phyloP scores from a whole-genome alignment of 257 asterid genomes.

The Penstemon barbatus region DNA sequence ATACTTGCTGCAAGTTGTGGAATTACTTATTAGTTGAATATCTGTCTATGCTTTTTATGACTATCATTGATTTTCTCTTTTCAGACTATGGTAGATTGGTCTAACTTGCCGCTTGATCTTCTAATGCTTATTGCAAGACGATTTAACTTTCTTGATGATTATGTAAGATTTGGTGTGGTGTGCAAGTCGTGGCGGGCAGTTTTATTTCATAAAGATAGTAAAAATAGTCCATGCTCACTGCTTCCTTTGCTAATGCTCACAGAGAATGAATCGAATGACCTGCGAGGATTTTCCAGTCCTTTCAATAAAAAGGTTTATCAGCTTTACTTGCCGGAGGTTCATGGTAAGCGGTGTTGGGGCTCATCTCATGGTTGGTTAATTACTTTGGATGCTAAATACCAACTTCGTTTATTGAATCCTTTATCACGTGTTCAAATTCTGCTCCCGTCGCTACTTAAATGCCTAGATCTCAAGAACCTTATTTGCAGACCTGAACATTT shows the following conservation, averaged over 20 bases:
- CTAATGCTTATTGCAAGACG: constrained; percentile 28
- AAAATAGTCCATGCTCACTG: constrained; percentile 1
- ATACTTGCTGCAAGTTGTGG: no score
- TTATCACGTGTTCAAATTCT: constrained; percentile 23
- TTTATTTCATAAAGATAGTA: constrained; percentile 4
- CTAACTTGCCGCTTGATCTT: constrained; percentile 31
- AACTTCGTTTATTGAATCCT: constrained; percentile 30
- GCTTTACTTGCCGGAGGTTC: constrained; percentile 24
- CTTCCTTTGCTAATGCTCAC: constrained; percentile 36
- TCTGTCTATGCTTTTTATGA: no score
- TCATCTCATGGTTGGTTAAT: constrained; percentile 37
- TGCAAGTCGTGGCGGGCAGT: constrained; percentile 35
- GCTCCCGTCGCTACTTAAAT: constrained; percentile 28
- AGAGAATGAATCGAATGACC: constrained; percentile 8
- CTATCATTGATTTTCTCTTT: no score
- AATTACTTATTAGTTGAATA: no score
- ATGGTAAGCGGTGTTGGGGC: constrained; percentile 36
- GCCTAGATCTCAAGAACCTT: constrained; percentile 30
- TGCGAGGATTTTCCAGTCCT: constrained; percentile 23
- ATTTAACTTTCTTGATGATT: constrained; percentile 29
- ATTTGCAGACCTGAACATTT: constrained; percentile 24
- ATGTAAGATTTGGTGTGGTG: constrained; percentile 19
- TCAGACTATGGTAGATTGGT: constrained; percentile 28
- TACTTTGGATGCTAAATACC: constrained; percentile 26
- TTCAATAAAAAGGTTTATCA: constrained; percentile 24